Evolutionary conservation across 208 protist species (phyloP).

Genomic region (Trypanosoma mega): DNA sequence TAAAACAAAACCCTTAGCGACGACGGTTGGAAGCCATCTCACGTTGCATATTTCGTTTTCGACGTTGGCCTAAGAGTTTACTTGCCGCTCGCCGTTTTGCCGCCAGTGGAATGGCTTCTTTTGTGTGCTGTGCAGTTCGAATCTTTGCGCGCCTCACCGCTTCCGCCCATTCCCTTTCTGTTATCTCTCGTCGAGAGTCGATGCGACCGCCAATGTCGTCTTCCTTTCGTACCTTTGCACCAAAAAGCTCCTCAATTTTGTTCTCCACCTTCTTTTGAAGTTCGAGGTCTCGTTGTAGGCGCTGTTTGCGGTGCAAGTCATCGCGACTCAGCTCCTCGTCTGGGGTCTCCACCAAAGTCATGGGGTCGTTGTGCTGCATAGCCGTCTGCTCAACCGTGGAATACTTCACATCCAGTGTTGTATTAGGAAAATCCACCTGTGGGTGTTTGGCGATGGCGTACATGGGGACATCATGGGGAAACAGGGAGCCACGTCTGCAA

Average conservation of each 20-base stretch:
- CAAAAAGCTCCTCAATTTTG: constrained; percentile 74
- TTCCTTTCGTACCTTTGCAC: constrained; percentile 30
- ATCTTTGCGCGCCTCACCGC: constrained; percentile 67
- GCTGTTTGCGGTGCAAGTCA: constrained; percentile 47
- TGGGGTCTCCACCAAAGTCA: constrained; percentile 37
- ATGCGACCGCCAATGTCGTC: constrained; percentile 32
- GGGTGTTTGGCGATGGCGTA: constrained; percentile 73
- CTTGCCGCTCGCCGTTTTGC: constrained; percentile 56
- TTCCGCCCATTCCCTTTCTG: constrained; percentile 74
- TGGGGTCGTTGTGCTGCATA: constrained; percentile 84
- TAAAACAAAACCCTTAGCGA: too few species aligned
- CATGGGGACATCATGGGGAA: constrained; percentile 77
- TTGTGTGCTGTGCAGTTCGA: constrained; percentile 64
- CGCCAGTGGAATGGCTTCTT: constrained; percentile 68
- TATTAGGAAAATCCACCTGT: constrained; percentile 86
- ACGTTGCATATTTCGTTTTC: constrained; percentile 38
- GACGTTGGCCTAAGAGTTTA: constrained; percentile 34
- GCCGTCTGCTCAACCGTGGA: constrained; percentile 83
- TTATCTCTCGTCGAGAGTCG: constrained; percentile 68
- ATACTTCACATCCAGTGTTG: constrained; percentile 58
- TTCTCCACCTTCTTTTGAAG: constrained; percentile 62
- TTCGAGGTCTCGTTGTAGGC: constrained; percentile 41
- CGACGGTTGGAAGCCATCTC: constrained; percentile 67
- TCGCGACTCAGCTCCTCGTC: constrained; percentile 64
- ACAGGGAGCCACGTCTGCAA: constrained; percentile 64